Evolutionary conservation across 1,284 basidiomycete species (phyloP).

Genomic region (Apiotrichum laibachii): DNA sequence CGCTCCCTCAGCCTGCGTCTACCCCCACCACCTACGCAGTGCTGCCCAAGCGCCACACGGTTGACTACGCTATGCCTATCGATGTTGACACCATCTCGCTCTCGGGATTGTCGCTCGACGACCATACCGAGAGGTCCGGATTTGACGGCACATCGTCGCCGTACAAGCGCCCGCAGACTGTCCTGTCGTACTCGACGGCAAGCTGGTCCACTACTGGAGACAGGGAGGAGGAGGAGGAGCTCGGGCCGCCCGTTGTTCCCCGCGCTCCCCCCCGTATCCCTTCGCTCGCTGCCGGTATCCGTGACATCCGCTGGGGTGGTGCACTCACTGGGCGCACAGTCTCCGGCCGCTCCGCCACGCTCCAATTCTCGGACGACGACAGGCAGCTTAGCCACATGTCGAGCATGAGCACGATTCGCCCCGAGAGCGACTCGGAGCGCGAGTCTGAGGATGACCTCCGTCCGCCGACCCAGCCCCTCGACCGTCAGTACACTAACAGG

Average conservation of each 20-base stretch:
- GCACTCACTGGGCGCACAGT: conserved; percentile 15
- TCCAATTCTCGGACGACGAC: conserved; percentile 8
- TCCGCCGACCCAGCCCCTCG: background rate
- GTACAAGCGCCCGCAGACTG: background rate
- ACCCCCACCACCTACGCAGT: background rate
- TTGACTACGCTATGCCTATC: conserved; percentile 21
- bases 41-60: background rate
- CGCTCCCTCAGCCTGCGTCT: background rate
- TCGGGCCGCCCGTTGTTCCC: no score
- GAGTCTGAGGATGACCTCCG: conserved; percentile 4
- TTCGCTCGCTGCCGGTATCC: background rate
- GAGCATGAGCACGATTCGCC: background rate
- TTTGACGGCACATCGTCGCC: background rate
- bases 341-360: conserved; percentile 7
- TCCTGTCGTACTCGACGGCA: background rate
- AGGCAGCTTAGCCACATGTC: no score
- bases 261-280: background rate
- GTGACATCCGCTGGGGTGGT: conserved; percentile 13
- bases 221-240: background rate
- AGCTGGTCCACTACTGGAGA: background rate
- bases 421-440: no score
- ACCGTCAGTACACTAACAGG: background rate
- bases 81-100: conserved; percentile 16
- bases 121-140: conserved; percentile 1
- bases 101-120: conserved; percentile 6